phyloP scores from a whole-genome alignment of 495 filamentous ascomycete genomes.

The Penicillium flavigenum region DNA sequence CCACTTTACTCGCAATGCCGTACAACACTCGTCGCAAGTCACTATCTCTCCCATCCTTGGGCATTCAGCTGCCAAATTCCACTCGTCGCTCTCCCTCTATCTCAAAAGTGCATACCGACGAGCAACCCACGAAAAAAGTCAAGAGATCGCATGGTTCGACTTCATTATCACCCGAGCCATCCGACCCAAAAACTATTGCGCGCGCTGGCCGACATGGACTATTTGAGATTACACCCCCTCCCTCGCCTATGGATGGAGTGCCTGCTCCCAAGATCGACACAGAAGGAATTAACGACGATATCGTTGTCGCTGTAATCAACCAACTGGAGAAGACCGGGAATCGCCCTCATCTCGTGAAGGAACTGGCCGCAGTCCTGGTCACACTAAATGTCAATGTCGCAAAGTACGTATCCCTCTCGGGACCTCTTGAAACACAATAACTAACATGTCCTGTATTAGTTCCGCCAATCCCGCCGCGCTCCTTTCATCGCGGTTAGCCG shows the following conservation, averaged over 20 bases:
- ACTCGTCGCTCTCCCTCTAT: constrained; percentile 68
- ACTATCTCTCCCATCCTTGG: constrained; percentile 86
- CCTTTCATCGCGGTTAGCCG: constrained; percentile 84
- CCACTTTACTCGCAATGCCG: constrained; percentile 61
- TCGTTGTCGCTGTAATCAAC: constrained; percentile 87
- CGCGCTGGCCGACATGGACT: constrained; percentile 47
- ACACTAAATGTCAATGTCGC: constrained; percentile 78
- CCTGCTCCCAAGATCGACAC: constrained; percentile 71
- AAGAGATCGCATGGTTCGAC: constrained; percentile 74
- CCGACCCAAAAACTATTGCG: constrained; percentile 38
- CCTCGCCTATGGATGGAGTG: constrained; percentile 64
- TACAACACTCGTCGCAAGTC: constrained; percentile 99
- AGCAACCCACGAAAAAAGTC: constrained; percentile 74
- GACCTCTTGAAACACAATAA: constrained; percentile 1
- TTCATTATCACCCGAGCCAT: constrained; percentile 53
- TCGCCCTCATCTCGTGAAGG: constrained; percentile 89
- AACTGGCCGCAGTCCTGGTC: constrained; percentile 79
- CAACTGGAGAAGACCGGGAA: constrained; percentile 92
- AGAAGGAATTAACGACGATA: constrained; percentile 89
- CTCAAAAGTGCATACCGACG: constrained; percentile 53
- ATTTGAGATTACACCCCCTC: constrained; percentile 79
- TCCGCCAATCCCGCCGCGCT: constrained; percentile 95
- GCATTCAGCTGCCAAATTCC: constrained; percentile 84
- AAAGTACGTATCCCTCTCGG: constrained; percentile 61
- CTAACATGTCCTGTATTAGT: constrained; percentile 52